These are phyloP conservation scores for Solanum hybrid DNA, from an alignment of 305 asterid genomes.

Conservation along the genomic window DNA sequence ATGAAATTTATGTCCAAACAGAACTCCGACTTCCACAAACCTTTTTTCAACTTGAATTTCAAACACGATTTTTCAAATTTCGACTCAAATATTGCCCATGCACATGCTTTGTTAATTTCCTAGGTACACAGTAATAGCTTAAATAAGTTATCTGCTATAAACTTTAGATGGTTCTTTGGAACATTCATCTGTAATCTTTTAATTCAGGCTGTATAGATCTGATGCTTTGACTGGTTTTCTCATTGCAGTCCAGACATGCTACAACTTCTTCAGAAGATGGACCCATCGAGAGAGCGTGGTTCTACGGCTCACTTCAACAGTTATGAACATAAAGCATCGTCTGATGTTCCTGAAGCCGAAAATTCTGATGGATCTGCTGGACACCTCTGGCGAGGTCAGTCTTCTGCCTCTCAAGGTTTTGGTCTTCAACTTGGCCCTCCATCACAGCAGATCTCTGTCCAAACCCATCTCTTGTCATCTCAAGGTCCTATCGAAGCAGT, in stretches of 20 bases:
- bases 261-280: constrained; percentile 84
- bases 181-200: neutral
- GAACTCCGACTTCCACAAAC: neutral
- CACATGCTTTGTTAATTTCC: neutral
- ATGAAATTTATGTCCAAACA: neutral
- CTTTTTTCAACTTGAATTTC: neutral
- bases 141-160: neutral
- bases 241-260: constrained; percentile 74
- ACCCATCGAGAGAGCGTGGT: constrained; percentile 45
- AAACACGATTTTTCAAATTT: neutral
- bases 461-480: constrained; percentile 29
- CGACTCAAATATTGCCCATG: neutral
- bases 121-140: neutral
- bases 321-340: constrained; percentile 34
- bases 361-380: constrained; percentile 43
- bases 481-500: constrained; percentile 23
- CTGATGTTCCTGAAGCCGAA: constrained; percentile 42
- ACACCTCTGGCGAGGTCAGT: constrained; percentile 35
- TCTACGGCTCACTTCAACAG: constrained; percentile 21
- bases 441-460: constrained; percentile 35
- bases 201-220: neutral
- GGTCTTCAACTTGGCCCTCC: constrained; percentile 95
- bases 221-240: constrained; percentile 13
- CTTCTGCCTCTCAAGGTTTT: constrained; percentile 65
- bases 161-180: neutral